Evolutionary conservation across 73 alveolate species (phyloP).

Genomic region (Breviolum minutum): DNA sequence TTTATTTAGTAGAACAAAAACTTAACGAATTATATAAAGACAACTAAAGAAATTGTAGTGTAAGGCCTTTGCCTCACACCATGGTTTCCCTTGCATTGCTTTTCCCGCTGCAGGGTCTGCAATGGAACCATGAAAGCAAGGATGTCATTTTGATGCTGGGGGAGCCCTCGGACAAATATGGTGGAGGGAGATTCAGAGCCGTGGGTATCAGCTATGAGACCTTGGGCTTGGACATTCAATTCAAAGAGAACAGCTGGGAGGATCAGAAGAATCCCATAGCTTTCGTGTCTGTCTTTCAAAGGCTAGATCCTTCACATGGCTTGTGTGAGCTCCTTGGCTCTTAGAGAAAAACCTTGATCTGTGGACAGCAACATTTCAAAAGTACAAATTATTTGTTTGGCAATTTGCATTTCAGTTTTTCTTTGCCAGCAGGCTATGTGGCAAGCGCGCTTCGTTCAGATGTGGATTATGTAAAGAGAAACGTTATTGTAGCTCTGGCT

Average conservation of each 20-base stretch:
- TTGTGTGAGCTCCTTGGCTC: conserved; percentile 56
- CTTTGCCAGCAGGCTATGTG: conserved; percentile 26
- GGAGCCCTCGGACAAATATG: conserved; percentile 82
- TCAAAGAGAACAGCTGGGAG: conserved; percentile 78
- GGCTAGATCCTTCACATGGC: conserved; percentile 92
- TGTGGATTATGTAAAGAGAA: conserved; percentile 58
- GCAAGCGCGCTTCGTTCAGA: conserved; percentile 55
- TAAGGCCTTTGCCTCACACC: no score
- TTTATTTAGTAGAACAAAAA: no score
- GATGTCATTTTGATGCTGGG: conserved; percentile 75
- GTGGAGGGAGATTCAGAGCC: conserved; percentile 74
- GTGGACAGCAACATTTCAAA: no score
- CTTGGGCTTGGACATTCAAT: conserved; percentile 68
- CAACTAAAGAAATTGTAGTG: no score
- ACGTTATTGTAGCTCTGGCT: conserved; percentile 50
- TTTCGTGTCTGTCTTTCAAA: conserved; percentile 49
- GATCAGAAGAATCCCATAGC: conserved; percentile 88
- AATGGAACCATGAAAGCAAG: conserved; percentile 76
- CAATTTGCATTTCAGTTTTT: neutral
- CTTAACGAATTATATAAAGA: no score
- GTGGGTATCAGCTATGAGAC: conserved; percentile 92
- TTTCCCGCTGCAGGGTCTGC: conserved; percentile 25
- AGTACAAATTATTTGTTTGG: no score
- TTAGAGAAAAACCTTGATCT: neutral
- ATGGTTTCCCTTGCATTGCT: no score